Evolutionary conservation across 2,329 filamentous ascomycete species (phyloP), one percentile per base, ranked within the genome.

Genomic region (Colletotrichum acutatum): DNA sequence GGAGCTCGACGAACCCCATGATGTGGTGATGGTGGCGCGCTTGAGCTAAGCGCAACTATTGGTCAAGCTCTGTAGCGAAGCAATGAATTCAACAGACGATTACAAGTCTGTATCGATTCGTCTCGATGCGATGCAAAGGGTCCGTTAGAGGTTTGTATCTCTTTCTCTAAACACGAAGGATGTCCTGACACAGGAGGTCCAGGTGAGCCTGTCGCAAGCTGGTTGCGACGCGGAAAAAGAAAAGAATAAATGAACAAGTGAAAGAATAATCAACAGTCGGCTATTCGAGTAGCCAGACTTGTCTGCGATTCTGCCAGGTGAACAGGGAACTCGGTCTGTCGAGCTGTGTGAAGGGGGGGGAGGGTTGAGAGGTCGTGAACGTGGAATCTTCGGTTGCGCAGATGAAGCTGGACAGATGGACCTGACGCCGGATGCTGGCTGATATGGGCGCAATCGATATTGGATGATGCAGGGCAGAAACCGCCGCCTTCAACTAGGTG

Each of bases 1-100:
- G 54, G 32, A 66, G 54, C 46, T 57, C 12, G 37, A 74, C 76
- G 32, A 62, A 81, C 80, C 80, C 80, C 80, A 81, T 81, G 74
- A 75, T 79, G 76, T 59, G 53, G 68, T 58, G 28, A 60, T 63
- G 71, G n/a, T 63, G 62, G 62, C 37, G 68, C 66, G 66, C 66
- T 70, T 70, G 22, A 66, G 46, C 49, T 57, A 71, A 70, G 66
- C 71, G 60, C 60, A 37, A 24, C 32, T 53, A 68, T 57, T 61
- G 54, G 61, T 37, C 26, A 22, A 53, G 46, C 52, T 64, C 26
- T 69, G 53, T 49, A 24, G 37, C 56, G 52, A 28, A 34, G 11
- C n/a, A 70, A 30, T 49, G 7, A 28, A 30, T 65, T 22, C 34
- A 42, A n/a, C 28, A 65, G 60, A 56, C 53, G 53, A 58, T 32